Conservation (phyloP, 2,329 filamentous ascomycete species). For the Myotisia sp. region DNA sequence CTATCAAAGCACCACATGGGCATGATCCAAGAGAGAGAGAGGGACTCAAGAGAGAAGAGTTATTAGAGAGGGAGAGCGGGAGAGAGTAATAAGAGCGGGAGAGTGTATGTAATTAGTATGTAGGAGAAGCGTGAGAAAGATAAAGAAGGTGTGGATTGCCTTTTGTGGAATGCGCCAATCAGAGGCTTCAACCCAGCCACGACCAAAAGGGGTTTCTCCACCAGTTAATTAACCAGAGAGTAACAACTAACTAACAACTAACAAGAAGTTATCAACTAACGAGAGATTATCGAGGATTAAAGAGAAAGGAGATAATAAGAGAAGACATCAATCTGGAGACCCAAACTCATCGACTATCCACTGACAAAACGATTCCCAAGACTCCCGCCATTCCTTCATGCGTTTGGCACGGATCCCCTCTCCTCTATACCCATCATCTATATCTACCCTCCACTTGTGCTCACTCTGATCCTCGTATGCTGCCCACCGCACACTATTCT, state of each 20-base stretch:
- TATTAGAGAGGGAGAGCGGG: not conserved
- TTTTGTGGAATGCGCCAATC: not conserved
- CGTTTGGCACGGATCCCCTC: constrained; percentile 54
- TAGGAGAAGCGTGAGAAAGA: not conserved
- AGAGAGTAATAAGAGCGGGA: not conserved
- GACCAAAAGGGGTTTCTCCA: too few species aligned
- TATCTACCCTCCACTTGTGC: constrained; percentile 56
- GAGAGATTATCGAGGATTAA: not conserved
- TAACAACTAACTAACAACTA: too few species aligned
- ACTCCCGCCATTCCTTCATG: constrained; percentile 61
- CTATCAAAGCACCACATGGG: constrained; percentile 10
- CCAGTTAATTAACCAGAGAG: too few species aligned
- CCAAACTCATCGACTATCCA: constrained; percentile 74
- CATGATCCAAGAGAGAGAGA: constrained; percentile 9
- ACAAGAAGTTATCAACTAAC: not conserved
- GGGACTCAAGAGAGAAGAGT: not conserved
- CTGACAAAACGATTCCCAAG: constrained; percentile 81
- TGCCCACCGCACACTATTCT: constrained; percentile 86
- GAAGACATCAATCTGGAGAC: too few species aligned
- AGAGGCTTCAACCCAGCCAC: too few species aligned
- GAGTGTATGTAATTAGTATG: not conserved
- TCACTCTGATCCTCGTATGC: constrained; percentile 66
- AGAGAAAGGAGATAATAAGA: too few species aligned
- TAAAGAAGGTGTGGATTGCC: not conserved
- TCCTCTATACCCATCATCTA: constrained; percentile 61